Conservation (phyloP, 768 basidiomycete species). For the Neoboletus magnificus region DNA sequence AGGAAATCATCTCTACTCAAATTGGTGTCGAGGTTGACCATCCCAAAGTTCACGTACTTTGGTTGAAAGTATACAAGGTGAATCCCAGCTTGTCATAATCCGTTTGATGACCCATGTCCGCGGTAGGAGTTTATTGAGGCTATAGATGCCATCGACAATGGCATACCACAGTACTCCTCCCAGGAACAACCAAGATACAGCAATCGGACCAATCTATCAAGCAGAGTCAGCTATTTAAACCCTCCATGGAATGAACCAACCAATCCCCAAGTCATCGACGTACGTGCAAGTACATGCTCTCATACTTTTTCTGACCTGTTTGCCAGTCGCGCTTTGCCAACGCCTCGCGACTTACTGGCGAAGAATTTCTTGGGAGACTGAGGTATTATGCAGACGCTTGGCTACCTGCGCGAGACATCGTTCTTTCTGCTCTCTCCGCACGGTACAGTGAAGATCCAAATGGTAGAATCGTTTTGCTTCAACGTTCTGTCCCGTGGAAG, state of each 20-base stretch:
- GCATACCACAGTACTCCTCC: constrained; percentile 74
- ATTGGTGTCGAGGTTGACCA: constrained; percentile 51
- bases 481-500: constrained; percentile 87
- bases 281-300: constrained; percentile 36
- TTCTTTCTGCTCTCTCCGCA: constrained; percentile 55
- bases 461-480: constrained; percentile 78
- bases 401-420: constrained; percentile 86
- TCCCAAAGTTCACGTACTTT: constrained; percentile 66
- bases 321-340: constrained; percentile 65
- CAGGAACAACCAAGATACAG: constrained; percentile 69
- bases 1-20: constrained; percentile 72
- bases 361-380: constrained; percentile 77
- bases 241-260: constrained; percentile 86
- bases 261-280: constrained; percentile 69
- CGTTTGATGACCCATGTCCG: constrained; percentile 2
- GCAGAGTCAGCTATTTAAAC: constrained; percentile 81
- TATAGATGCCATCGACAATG: constrained; percentile 94
- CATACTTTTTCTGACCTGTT: constrained; percentile 8
- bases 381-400: constrained; percentile 86
- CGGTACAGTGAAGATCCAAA: constrained; percentile 60
- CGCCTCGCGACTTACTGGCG: constrained; percentile 80
- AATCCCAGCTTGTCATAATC: neutral
- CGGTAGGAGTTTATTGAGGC: constrained; percentile 87
- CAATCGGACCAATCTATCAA: constrained; percentile 77
- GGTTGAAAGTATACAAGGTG: constrained; percentile 88